These are phyloP conservation scores for Apiotrichum siamense DNA, from an alignment of 1,284 basidiomycete genomes.

Conservation along the genomic window DNA sequence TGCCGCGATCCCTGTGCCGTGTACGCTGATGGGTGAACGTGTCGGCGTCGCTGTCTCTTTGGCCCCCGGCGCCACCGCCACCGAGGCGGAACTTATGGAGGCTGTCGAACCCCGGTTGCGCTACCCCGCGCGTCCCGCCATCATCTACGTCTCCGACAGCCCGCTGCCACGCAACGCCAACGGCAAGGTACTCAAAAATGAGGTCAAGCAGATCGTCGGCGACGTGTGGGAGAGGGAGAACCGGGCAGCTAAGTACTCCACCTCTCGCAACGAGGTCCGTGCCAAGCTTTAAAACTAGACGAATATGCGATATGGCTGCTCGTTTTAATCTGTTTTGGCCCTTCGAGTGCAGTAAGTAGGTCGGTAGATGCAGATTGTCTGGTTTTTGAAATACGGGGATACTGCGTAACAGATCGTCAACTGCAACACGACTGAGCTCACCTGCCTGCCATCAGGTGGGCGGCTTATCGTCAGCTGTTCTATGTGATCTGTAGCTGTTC, in stretches of 20 bases:
- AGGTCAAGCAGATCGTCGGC: conserved; percentile 15
- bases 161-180: conserved; percentile 9
- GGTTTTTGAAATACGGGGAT: no score
- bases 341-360: no score
- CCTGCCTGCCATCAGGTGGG: no score
- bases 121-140: conserved; percentile 9
- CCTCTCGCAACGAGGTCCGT: background rate
- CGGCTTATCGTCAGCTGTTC: no score
- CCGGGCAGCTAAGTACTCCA: background rate
- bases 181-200: conserved; percentile 10
- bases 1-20: conserved; percentile 36
- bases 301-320: no score
- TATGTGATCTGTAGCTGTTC: no score
- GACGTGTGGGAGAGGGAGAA: conserved; percentile 1
- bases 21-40: conserved; percentile 32
- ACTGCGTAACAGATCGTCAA: no score
- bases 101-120: conserved; percentile 10
- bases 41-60: conserved; percentile 35
- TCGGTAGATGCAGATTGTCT: no score
- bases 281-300: background rate
- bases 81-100: conserved; percentile 3
- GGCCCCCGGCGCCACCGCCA: conserved; percentile 5
- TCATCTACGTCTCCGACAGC: conserved; percentile 8
- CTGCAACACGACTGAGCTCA: no score
- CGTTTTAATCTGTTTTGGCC: no score